Evolutionary conservation across 352 stramenopile species (phyloP).

Genomic region (Pythium aphanidermatum): DNA sequence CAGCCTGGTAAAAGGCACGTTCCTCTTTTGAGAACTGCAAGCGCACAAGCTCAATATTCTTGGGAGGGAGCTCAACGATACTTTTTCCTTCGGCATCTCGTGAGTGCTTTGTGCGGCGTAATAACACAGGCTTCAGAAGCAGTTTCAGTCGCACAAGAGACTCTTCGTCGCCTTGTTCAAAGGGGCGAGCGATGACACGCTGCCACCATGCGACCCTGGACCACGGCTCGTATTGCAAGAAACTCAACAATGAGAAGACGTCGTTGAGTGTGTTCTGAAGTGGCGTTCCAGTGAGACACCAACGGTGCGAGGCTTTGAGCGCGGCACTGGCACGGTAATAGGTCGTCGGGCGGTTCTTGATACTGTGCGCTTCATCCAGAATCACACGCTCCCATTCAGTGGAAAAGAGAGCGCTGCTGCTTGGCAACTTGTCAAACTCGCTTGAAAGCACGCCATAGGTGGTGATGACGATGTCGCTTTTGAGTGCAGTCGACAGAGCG

Average conservation of each 20-base stretch:
- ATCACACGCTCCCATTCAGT: conserved; percentile 82
- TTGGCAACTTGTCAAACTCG: conserved; percentile 42
- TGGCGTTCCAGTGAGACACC: conserved; percentile 89
- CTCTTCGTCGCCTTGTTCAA: conserved; percentile 61
- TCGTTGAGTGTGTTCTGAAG: conserved; percentile 88
- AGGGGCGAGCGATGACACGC: conserved; percentile 69
- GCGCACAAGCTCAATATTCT: conserved; percentile 57
- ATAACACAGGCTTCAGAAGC: conserved; percentile 65
- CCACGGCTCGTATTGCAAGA: conserved; percentile 85
- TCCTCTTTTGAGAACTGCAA: conserved; percentile 74
- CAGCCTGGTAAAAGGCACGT: conserved; percentile 79
- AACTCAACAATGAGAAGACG: conserved; percentile 80
- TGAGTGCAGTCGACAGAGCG: conserved; percentile 9
- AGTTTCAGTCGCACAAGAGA: conserved; percentile 60
- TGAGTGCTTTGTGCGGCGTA: conserved; percentile 84
- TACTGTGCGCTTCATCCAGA: conserved; percentile 89
- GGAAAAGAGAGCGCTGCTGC: conserved; percentile 20
- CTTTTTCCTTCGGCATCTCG: conserved; percentile 50
- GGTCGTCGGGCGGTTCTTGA: conserved; percentile 81
- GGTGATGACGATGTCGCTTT: conserved; percentile 73
- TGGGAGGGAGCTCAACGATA: conserved; percentile 68
- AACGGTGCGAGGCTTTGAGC: conserved; percentile 60
- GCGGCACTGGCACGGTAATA: conserved; percentile 63
- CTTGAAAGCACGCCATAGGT: conserved; percentile 78
- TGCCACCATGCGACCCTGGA: conserved; percentile 78